A percentile compares a stretch with the other conserved stretches of the same genome.
Conservation (phyloP, 805 yeast species). For the Saccharomyces mikatae region DNA sequence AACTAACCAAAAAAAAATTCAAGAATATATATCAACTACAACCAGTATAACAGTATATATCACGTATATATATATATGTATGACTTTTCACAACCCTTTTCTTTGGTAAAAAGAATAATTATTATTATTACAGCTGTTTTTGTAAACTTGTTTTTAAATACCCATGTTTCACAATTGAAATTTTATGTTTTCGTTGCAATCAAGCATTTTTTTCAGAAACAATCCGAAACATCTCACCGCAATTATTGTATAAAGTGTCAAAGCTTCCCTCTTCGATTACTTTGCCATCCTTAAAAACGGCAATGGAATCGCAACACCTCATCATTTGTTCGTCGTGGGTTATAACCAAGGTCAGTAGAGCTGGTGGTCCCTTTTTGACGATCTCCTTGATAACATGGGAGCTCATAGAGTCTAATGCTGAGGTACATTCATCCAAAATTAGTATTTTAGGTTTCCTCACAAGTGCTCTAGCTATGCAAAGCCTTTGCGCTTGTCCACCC, state of each 20-base stretch:
- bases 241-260: slow-evolving; percentile 16
- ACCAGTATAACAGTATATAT: no score
- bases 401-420: slow-evolving; percentile 70
- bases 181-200: neutral
- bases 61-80: neutral
- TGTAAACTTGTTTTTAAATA: no score
- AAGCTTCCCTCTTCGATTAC: slow-evolving; percentile 40
- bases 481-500: slow-evolving; percentile 85
- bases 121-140: no score
- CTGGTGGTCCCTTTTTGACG: slow-evolving; percentile 33
- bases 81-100: neutral
- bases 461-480: slow-evolving; percentile 78
- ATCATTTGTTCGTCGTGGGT: slow-evolving; percentile 71
- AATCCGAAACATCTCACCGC: slow-evolving; percentile 30
- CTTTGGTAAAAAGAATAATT: neutral
- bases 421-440: slow-evolving; percentile 80
- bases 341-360: slow-evolving; percentile 49
- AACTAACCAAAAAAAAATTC: neutral
- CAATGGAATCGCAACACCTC: slow-evolving; percentile 43
- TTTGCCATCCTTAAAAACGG: slow-evolving; percentile 43
- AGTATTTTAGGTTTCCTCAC: slow-evolving; percentile 57
- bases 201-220: neutral
- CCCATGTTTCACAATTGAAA: neutral
- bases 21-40: neutral
- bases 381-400: slow-evolving; percentile 42